These are phyloP conservation scores for Coemansia sp. DNA, from an alignment of 192 early-diverging fungal species.

Conservation along the genomic window DNA sequence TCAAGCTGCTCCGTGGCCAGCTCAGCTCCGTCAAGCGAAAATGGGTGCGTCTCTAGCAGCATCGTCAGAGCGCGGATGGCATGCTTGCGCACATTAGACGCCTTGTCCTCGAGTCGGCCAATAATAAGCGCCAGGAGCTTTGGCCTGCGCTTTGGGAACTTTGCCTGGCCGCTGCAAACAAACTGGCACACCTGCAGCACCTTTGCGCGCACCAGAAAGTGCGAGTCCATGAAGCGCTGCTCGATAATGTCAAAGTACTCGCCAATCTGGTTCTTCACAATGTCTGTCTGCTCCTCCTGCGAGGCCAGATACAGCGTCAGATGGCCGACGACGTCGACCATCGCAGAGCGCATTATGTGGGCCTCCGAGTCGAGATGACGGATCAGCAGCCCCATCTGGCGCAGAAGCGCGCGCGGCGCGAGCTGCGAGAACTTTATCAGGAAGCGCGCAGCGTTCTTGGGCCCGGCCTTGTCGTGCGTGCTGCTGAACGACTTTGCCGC, in stretches of 20 bases:
- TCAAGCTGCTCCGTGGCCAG: constrained; percentile 71
- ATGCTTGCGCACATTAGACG: constrained; percentile 81
- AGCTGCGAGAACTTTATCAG: constrained; percentile 79
- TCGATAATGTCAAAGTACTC: constrained; percentile 88
- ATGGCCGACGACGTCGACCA: constrained; percentile 88
- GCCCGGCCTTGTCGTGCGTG: constrained; percentile 69
- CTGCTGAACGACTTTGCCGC: constrained; percentile 59
- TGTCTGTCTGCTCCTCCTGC: constrained; percentile 68
- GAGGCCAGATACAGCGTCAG: constrained; percentile 73
- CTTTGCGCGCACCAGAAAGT: constrained; percentile 80
- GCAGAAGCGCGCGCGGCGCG: constrained; percentile 76
- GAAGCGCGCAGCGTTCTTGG: constrained; percentile 84
- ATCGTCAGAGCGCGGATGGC: constrained; percentile 81
- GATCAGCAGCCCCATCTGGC: constrained; percentile 84
- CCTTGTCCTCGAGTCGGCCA: constrained; percentile 86
- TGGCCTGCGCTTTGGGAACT: constrained; percentile 74
- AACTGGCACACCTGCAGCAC: constrained; percentile 80
- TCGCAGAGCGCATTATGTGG: constrained; percentile 77
- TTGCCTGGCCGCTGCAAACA: constrained; percentile 71
- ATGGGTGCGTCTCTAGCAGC: constrained; percentile 86
- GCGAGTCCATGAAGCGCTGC: constrained; percentile 89
- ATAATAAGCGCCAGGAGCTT: constrained; percentile 66
- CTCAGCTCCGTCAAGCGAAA: constrained; percentile 80
- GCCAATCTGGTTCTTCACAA: constrained; percentile 67
- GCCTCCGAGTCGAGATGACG: constrained; percentile 88